Conservation (phyloP, 148 eudicot genomes). For the Rhododendron henanense region DNA sequence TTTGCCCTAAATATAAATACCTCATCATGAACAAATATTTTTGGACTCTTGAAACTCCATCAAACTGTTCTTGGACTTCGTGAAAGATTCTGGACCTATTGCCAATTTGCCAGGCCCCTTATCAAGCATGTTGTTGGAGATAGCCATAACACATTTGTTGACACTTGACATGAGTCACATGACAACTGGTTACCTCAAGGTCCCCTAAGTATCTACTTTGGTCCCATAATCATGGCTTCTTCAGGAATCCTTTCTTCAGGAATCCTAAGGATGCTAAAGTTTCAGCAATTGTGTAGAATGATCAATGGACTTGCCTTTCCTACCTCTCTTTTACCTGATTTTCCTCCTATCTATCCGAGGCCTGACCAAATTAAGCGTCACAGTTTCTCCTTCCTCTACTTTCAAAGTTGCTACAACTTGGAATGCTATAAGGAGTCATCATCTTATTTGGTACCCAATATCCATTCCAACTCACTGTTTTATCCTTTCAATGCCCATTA, state of each 20-base stretch:
- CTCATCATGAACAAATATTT: not conserved
- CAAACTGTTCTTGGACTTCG: not conserved
- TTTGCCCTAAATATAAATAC: not conserved
- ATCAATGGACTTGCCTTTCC: not conserved
- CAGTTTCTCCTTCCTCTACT: not conserved
- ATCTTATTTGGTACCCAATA: not conserved
- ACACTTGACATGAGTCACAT: not conserved
- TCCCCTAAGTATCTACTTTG: not conserved
- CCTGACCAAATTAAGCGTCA: not conserved
- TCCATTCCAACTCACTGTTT: not conserved
- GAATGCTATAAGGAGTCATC: not conserved
- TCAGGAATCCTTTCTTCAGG: not conserved
- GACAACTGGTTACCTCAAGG: not conserved
- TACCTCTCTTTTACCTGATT: not conserved
- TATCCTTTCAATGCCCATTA: not conserved
- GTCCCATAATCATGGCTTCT: not conserved
- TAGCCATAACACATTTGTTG: not conserved
- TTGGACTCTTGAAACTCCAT: not conserved
- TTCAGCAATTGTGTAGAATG: not conserved
- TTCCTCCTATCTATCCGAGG: not conserved
- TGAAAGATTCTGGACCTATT: not conserved
- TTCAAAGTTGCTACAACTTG: not conserved
- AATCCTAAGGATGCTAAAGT: not conserved
- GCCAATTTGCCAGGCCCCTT: not conserved
- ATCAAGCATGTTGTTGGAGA: not conserved